Base-by-base conservation (phyloP, 176 grass and related monocot genomes). In the Carex littledalei region DNA sequence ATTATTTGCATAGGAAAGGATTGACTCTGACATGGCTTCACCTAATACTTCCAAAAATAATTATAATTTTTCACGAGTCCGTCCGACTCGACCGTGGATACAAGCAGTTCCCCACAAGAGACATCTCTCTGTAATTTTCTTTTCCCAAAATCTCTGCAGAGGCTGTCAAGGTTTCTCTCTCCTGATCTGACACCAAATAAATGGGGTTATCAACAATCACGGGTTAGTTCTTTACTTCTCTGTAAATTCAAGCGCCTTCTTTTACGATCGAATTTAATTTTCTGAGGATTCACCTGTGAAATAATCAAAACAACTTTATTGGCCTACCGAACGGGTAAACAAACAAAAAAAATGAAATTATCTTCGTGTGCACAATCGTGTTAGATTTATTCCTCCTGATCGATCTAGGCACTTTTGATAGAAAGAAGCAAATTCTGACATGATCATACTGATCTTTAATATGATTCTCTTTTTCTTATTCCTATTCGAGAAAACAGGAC, bases 401-500 rank as follows among this genome's bases (percentile, higher is more conserved):
- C 16, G 21, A 69, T 74, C 16, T 74, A 16, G 3, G 6, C 35
- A 26, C 9, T 69, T 69, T 69, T 47, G 45, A 47, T 47, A 47
- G 45, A 47, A 47, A 47, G 45, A 47, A 47, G 8, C 2, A 11
- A 64, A 63, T 65, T 65, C 63, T 63, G 63, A 17, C 47, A 77
- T 52, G 24, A 52, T 77, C 7, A 10, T 52, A 31, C 72, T 77
- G 72, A 50, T 77, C 65, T 29, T 29, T 68, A 37, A 32, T 47
- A 54, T 79, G 75, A 58, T 31, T 79, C 54, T 49, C 61, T 80
- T 60, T 35, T 20, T 43, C 16, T 57, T 41, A 17, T 62, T 57
- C 16, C 0, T 39, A 35, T 81, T 35, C 5, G 41, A 62, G 54
- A 15, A 60, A 87, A 71, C 89, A 94, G 96, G 96, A 52, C 5